Conservation (phyloP, 495 filamentous ascomycete genomes). For the Penicillium paxilli region DNA sequence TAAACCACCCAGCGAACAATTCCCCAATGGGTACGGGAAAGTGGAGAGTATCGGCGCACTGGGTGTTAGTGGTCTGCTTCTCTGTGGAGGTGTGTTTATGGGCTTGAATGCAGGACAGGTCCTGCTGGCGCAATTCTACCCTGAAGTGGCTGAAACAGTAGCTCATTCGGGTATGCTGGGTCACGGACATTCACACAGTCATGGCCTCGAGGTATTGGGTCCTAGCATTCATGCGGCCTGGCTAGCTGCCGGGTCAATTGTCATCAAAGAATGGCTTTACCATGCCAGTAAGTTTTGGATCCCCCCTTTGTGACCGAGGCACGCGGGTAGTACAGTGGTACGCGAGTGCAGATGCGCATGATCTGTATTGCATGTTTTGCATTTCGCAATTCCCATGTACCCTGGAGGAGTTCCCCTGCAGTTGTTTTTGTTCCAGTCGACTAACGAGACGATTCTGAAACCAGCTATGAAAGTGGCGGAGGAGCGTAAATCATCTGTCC, state of each 20-base stretch:
- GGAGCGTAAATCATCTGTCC: conserved; percentile 89
- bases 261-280: conserved; percentile 95
- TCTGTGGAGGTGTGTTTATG: conserved; percentile 89
- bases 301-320: not conserved
- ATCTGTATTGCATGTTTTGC: too few species aligned
- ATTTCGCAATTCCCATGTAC: too few species aligned
- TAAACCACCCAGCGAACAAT: conserved; percentile 74
- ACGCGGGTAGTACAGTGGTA: too few species aligned
- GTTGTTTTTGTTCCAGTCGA: not conserved
- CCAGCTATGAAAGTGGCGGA: conserved; percentile 94
- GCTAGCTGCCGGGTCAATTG: conserved; percentile 88
- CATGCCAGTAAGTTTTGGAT: conserved; percentile 73
- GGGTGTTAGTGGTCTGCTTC: conserved; percentile 85
- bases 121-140: conserved; percentile 77
- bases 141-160: conserved; percentile 65
- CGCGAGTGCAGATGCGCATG: too few species aligned
- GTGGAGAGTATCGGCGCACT: conserved; percentile 93
- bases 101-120: conserved; percentile 73
- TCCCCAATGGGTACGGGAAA: conserved; percentile 92
- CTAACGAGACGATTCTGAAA: not conserved
- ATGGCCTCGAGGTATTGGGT: conserved; percentile 55
- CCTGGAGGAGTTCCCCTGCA: not conserved
- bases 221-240: conserved; percentile 92
- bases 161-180: conserved; percentile 53
- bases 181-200: conserved; percentile 62